Percentiles rank a stretch among this genome's conserved stretches.
Conservation (phyloP, 2,329 filamentous ascomycete species). For the Aureobasidium leucospermi region DNA sequence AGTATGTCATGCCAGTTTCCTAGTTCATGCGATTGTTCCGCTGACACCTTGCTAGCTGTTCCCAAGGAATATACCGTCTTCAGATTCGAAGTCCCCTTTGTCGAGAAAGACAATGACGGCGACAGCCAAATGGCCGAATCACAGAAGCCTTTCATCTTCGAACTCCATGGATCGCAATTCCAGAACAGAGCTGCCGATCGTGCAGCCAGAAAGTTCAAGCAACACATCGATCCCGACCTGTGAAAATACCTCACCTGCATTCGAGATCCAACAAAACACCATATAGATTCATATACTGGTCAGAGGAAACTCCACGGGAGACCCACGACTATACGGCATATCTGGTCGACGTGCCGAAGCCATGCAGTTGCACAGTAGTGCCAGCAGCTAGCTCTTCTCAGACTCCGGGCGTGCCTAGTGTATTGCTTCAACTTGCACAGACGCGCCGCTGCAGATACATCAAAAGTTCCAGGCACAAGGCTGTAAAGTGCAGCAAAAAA, state of each 20-base stretch:
- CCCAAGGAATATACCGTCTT: constrained; percentile 91
- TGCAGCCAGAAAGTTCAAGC: constrained; percentile 86
- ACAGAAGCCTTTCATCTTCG: constrained; percentile 59
- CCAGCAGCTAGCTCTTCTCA: too few species aligned
- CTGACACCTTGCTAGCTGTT: constrained; percentile 45
- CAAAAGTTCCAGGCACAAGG: too few species aligned
- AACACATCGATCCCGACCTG: constrained; percentile 67
- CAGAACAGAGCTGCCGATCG: constrained; percentile 74
- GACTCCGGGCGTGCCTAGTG: too few species aligned
- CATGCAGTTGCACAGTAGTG: too few species aligned
- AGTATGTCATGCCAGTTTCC: constrained; percentile 32
- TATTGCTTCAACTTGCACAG: too few species aligned
- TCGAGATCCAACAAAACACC: not conserved
- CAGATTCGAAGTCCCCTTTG: constrained; percentile 59
- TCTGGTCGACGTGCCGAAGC: too few species aligned
- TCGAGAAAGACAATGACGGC: constrained; percentile 19
- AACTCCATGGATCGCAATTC: constrained; percentile 83
- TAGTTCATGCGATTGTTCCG: not conserved
- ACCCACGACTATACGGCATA: too few species aligned
- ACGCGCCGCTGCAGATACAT: too few species aligned
- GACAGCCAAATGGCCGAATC: constrained; percentile 19
- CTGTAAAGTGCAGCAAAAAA: too few species aligned
- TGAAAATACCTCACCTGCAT: constrained; percentile 36
- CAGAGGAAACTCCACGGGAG: too few species aligned
- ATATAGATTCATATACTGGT: not conserved